Conservation (phyloP, 805 yeast genomes). For the Sugiyamaella floridensis region DNA sequence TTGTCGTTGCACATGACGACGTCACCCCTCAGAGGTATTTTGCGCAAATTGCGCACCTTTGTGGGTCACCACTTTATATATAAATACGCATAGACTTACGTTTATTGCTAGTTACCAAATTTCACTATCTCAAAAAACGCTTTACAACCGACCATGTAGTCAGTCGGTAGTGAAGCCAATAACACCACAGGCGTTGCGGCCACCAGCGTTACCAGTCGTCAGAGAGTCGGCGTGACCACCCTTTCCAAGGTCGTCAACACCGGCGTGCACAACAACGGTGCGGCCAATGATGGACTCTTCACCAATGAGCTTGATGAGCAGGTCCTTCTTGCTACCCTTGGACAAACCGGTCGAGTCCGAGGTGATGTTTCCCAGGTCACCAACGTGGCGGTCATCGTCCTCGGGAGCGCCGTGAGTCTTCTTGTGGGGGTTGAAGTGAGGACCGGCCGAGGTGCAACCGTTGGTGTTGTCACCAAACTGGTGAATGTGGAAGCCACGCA, state of each 20-base stretch:
- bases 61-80: not conserved
- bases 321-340: slow-evolving; percentile 79
- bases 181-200: slow-evolving; percentile 98
- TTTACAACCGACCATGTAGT: slow-evolving; percentile 4
- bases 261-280: slow-evolving; percentile 90
- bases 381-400: slow-evolving; percentile 76
- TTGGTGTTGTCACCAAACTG: slow-evolving; percentile 98
- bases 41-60: not conserved
- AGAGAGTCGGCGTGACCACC: slow-evolving; percentile 87
- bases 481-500: slow-evolving; percentile 97
- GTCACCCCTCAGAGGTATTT: not conserved
- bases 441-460: slow-evolving; percentile 98
- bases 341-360: slow-evolving; percentile 88
- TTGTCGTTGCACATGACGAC: too few species aligned
- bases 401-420: slow-evolving; percentile 90
- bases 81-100: not conserved
- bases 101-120: not conserved
- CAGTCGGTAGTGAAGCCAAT: slow-evolving; percentile 61
- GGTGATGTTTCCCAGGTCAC: slow-evolving; percentile 91
- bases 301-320: slow-evolving; percentile 73
- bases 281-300: slow-evolving; percentile 86
- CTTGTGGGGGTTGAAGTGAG: slow-evolving; percentile 89
- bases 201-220: slow-evolving; percentile 97
- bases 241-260: slow-evolving; percentile 89
- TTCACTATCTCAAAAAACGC: not conserved